Conservation (phyloP, 208 protist genomes). For the Wallacemonas sp. region DNA sequence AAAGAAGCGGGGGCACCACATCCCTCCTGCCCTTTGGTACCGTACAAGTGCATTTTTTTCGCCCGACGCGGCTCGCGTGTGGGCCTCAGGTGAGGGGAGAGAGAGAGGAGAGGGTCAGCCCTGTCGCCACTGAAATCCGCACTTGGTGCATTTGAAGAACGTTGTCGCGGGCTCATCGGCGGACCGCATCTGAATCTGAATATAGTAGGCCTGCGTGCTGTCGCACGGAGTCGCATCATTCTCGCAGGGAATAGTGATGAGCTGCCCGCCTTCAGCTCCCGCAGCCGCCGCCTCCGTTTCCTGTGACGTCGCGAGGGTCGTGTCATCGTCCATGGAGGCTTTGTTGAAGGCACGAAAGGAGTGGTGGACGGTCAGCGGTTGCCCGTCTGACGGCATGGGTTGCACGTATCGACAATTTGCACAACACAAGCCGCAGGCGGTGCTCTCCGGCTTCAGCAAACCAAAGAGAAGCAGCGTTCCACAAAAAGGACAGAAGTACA, state of each 20-base stretch:
- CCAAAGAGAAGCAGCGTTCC: conserved; percentile 78
- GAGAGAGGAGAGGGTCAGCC: conserved; percentile 33
- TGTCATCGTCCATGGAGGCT: conserved; percentile 20
- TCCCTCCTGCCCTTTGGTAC: no score
- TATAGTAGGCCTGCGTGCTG: conserved; percentile 89
- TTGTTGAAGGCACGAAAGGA: conserved; percentile 62
- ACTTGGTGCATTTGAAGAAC: conserved; percentile 96
- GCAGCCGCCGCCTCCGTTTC: conserved; percentile 4
- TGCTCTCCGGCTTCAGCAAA: conserved; percentile 26
- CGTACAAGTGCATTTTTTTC: no score
- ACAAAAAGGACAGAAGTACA: conserved; percentile 92
- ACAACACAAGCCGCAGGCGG: conserved; percentile 58
- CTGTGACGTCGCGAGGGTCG: background rate
- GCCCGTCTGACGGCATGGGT: conserved; percentile 22
- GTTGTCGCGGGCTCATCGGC: conserved; percentile 98
- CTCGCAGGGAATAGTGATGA: conserved; percentile 80
- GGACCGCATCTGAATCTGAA: conserved; percentile 97
- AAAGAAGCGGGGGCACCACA: no score
- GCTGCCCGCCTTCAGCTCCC: conserved; percentile 67
- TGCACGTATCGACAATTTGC: conserved; percentile 74
- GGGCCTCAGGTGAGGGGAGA: background rate
- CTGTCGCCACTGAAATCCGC: conserved; percentile 91
- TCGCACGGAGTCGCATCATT: conserved; percentile 82
- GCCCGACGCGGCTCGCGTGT: no score
- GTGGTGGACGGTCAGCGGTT: conserved; percentile 55